Evolutionary conservation across 192 early-diverging fungal genomes (phyloP), one percentile per base, ranked within the genome.

Genomic region (Coemansia furcata): DNA sequence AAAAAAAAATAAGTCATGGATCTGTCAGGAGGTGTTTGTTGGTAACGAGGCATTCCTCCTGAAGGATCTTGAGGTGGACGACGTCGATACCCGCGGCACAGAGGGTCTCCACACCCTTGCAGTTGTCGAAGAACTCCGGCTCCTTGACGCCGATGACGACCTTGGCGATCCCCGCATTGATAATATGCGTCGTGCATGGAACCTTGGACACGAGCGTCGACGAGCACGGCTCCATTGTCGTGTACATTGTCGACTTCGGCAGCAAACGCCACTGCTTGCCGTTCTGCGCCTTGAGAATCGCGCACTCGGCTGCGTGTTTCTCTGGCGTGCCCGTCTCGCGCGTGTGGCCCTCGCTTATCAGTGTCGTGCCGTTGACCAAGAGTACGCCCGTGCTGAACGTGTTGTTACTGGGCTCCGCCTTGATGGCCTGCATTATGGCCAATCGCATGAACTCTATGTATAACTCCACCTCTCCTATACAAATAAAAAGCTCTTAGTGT

Each of bases 141-240:
- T 99, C 97, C 60, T 83, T 85, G 2, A 95, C 86, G 2, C 94
- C 97, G 63, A 97, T 84, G 12, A 97, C 94, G 1, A 98, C 95
- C 6, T 85, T 73, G 11, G 59, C 64, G 15, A 99, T 84, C 0
- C 83, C 79, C 0, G 89, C 87, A 15, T 89, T 86, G 11, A 95
- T 79, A 43, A 99, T 76, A n/a, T 86, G 82, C 5, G 92, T 76
- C 0, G 87, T 88, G 65, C 97, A 99, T 4, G 92, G 86, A 12
- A 59, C 52, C 90, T 95, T 11, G 86, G 92, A 12, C 88, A 95
- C 35, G 89, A 66, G 47, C 86, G 86, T 64, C 67, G 80, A 49
- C 86, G 78, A 91, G 77, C 97, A 99, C 0, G 97, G 97, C 71
- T 99, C 97, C 97, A 99, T 99, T 6, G 97, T 99, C 29, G 95